Percentiles rank a stretch among this genome's conserved stretches.
These are phyloP conservation scores for Leptomonas pyrrhocoris DNA, from an alignment of 208 protist genomes.

Conservation along the genomic window DNA sequence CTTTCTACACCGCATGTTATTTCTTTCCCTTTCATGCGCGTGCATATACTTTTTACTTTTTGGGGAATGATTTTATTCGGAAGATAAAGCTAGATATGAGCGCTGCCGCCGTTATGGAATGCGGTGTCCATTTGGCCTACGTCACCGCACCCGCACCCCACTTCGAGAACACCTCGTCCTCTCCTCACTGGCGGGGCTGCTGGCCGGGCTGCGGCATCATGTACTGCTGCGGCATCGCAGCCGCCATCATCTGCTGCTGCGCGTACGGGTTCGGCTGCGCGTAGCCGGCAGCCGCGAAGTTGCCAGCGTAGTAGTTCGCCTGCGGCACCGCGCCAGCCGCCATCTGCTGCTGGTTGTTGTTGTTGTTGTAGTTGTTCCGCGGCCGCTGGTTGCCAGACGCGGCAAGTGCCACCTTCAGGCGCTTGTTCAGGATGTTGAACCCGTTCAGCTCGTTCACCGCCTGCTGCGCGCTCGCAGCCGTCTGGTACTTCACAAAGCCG, in stretches of 20 bases:
- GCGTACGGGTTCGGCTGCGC: conserved; percentile 64
- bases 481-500: conserved; percentile 91
- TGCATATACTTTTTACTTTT: no score
- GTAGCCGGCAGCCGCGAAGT: conserved; percentile 55
- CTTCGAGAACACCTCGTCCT: neutral
- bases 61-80: no score
- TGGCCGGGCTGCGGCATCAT: conserved; percentile 51
- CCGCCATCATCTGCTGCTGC: conserved; percentile 71
- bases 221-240: conserved; percentile 62
- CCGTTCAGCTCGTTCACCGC: conserved; percentile 84
- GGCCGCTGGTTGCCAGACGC: conserved; percentile 71
- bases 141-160: neutral
- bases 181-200: conserved; percentile 40
- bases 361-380: conserved; percentile 43
- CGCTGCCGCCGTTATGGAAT: no score
- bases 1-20: no score
- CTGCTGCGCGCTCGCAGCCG: conserved; percentile 68
- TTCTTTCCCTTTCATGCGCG: no score
- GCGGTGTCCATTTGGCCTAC: neutral
- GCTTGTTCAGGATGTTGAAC: conserved; percentile 88
- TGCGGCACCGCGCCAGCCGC: conserved; percentile 23
- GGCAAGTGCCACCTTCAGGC: conserved; percentile 87
- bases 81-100: no score
- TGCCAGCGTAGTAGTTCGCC: conserved; percentile 62
- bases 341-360: conserved; percentile 28